A percentile compares a stretch with the other conserved stretches of the same genome.
phyloP scores from a whole-genome alignment of 495 filamentous ascomycete species.

The Lasiosphaeriaceae sp. region DNA sequence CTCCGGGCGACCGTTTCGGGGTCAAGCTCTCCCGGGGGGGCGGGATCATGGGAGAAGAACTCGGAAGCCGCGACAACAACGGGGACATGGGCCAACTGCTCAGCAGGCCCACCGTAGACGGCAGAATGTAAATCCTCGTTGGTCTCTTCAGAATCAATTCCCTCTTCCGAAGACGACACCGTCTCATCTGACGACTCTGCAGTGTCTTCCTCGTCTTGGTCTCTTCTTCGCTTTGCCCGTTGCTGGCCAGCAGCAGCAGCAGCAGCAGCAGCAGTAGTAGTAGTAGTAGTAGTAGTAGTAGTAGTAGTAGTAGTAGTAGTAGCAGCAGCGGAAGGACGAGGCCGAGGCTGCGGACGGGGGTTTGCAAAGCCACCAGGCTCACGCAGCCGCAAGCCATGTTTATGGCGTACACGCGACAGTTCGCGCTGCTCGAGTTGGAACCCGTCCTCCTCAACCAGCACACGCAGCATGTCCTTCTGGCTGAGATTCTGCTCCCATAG shows the following conservation, averaged over 20 bases:
- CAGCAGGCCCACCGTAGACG: no score
- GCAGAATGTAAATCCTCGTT: neutral
- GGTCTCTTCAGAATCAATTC: neutral
- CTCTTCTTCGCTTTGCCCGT: neutral
- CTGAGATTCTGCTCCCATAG: constrained; percentile 70
- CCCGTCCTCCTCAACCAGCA: constrained; percentile 63
- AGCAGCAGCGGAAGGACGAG: no score
- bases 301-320: neutral
- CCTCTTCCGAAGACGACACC: constrained; percentile 15
- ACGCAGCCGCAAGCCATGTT: constrained; percentile 61
- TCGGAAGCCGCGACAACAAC: no score
- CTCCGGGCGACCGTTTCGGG: constrained; percentile 53
- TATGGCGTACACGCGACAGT: constrained; percentile 60
- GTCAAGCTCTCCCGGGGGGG: neutral
- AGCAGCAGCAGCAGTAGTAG: neutral
- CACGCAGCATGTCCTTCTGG: constrained; percentile 69
- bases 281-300: neutral
- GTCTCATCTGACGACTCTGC: constrained; percentile 16
- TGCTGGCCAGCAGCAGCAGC: neutral
- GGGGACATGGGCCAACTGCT: no score
- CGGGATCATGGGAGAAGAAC: no score
- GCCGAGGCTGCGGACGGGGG: neutral
- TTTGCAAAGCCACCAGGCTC: constrained; percentile 22
- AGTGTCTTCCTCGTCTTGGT: neutral
- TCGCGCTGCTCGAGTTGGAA: constrained; percentile 67